Base-by-base conservation (phyloP, 2,329 filamentous ascomycete genomes). In the Cercospora sp. region DNA sequence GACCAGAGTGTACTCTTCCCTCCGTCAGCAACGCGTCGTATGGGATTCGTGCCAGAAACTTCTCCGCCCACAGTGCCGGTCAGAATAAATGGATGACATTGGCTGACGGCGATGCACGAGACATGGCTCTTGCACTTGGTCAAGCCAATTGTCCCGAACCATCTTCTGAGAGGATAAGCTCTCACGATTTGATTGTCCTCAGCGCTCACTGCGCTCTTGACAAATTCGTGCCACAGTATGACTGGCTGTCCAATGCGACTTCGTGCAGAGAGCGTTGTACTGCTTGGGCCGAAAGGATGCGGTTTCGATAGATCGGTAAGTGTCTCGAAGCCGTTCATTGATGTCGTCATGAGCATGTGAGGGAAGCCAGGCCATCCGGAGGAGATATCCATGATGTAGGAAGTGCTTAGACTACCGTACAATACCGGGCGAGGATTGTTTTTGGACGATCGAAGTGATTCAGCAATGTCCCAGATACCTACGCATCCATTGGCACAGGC, bases 401-500 rank as follows among this genome's bases (percentile, higher is more conserved):
- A 83, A 48, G 80, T 78, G 66, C 83, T 79, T 0, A 84, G 68
- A 40, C 76, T 73, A 70, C 79, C 78, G 73, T 82, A 84, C 40
- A 83, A 78, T 73, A 79, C 79, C 3, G 84, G 84, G 13, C 75
- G 76, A 13, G 30, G 28, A n/a, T 69, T 76, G 65, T 70, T 69
- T 65, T 74, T 67, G n/a, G 71, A 62, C 66, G 61, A 48, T 20
- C 48, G 48, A 45, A 69, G 55, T 30, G 62, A 63, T 5, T 66
- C 62, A 2, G 65, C 82, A 78, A 81, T 64, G 68, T 81, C 84
- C 81, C 84, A 89, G 26, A 88, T 77, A 4, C 82, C 84, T 3
- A 89, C 77, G 64, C 80, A 85, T 3, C 88, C 88, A 71, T 87
- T 84, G 7, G 87, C 83, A 63, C 84, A 86, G 31, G 84, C 85